phyloP scores from a whole-genome alignment of 768 basidiomycete genomes.

The Lactifluus hygrophoroides region DNA sequence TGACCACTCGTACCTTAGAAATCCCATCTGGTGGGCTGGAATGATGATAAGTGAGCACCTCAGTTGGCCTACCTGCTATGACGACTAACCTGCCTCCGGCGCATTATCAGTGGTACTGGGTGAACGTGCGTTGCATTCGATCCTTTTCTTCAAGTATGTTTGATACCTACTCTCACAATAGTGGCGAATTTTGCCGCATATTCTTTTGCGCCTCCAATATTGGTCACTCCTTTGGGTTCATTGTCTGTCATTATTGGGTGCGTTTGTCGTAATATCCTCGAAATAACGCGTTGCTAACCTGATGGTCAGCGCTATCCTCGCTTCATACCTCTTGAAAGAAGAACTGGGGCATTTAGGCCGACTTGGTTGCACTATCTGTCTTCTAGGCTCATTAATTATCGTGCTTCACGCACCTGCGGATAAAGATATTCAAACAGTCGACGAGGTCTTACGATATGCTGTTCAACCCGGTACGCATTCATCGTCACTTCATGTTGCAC shows the following conservation, averaged over 20 bases:
- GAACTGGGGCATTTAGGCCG: conserved; percentile 90
- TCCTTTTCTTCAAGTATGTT: background rate
- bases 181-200: conserved; percentile 94
- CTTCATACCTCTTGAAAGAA: conserved; percentile 88
- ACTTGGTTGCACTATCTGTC: conserved; percentile 73
- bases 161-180: conserved; percentile 22
- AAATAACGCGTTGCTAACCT: background rate
- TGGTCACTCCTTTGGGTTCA: conserved; percentile 98
- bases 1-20: conserved; percentile 76
- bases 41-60: conserved; percentile 74
- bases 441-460: conserved; percentile 89
- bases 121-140: conserved; percentile 52
- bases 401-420: conserved; percentile 96
- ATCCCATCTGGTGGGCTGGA: conserved; percentile 97
- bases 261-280: conserved; percentile 23
- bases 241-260: conserved; percentile 95
- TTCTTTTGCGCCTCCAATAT: conserved; percentile 93
- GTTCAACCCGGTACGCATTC: conserved; percentile 72
- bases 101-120: conserved; percentile 70
- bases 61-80: background rate
- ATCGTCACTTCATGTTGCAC: background rate
- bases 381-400: conserved; percentile 87
- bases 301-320: conserved; percentile 70
- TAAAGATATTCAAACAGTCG: conserved; percentile 86
- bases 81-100: background rate